phyloP scores from a whole-genome alignment of 768 basidiomycete species.

The Suillus subluteus region DNA sequence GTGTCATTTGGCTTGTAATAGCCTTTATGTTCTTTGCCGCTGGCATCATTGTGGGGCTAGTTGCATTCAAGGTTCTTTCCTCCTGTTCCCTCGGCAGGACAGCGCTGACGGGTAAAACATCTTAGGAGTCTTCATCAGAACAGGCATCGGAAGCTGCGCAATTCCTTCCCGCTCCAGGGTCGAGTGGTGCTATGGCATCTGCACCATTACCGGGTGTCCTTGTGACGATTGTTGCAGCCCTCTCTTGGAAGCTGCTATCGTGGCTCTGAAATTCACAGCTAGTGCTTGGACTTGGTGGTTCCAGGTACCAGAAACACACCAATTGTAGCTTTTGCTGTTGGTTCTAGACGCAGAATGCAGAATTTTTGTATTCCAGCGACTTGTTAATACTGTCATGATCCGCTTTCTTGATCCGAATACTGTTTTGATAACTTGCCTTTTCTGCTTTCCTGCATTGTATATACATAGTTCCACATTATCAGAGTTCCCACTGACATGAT shows the following conservation, averaged over 20 bases:
- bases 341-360: background rate
- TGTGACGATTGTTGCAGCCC: constrained; percentile 23
- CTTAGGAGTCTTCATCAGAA: constrained; percentile 61
- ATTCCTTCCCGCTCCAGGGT: constrained; percentile 66
- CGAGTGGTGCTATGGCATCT: constrained; percentile 39
- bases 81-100: background rate
- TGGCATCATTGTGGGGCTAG: constrained; percentile 78
- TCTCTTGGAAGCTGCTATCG: constrained; percentile 27
- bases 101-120: background rate
- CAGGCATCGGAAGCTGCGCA: constrained; percentile 54
- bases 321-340: background rate
- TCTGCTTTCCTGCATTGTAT: background rate
- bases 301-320: background rate
- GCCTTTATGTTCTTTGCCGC: constrained; percentile 75
- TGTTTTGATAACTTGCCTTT: background rate
- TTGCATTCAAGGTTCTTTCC: constrained; percentile 73
- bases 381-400: background rate
- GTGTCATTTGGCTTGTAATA: constrained; percentile 82
- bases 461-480: too few species aligned
- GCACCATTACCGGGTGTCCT: constrained; percentile 29
- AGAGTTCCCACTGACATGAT: too few species aligned
- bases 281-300: background rate
- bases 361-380: background rate
- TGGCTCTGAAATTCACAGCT: background rate
- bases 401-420: background rate